Conservation (phyloP, 805 yeast genomes). For the Candida maris region DNA sequence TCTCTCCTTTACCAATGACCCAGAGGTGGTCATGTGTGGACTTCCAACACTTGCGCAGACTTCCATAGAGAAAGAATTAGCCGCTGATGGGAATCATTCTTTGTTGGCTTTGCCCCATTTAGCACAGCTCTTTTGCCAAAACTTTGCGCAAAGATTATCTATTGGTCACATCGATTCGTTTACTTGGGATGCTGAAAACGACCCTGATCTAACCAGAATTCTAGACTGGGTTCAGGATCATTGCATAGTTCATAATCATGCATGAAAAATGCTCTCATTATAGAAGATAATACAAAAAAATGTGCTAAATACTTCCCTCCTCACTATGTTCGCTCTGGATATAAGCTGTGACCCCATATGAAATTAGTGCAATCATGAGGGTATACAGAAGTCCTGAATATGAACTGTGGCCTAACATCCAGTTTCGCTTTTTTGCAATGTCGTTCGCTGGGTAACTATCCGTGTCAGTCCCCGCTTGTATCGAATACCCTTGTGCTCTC, state of each 20-base stretch:
- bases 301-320: background rate
- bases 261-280: background rate
- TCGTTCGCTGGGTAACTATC: too few species aligned
- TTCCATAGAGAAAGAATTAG: slow-evolving; percentile 37
- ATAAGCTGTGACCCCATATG: background rate
- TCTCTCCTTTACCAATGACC: slow-evolving; percentile 59
- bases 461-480: too few species aligned
- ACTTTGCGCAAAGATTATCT: slow-evolving; percentile 39
- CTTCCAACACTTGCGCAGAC: slow-evolving; percentile 60
- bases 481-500: too few species aligned
- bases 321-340: background rate
- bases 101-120: slow-evolving; percentile 29
- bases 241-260: background rate
- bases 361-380: background rate
- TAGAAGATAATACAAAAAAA: background rate
- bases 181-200: background rate
- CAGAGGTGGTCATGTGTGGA: slow-evolving; percentile 79
- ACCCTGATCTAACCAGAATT: background rate
- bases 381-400: too few species aligned
- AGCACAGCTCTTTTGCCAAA: slow-evolving; percentile 41
- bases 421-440: too few species aligned
- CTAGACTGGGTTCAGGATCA: background rate
- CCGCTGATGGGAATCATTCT: slow-evolving; percentile 14
- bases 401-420: too few species aligned
- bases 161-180: slow-evolving; percentile 10